Percentiles rank a stretch among this genome's conserved stretches.
Conservation (phyloP, 1,139 yeast genomes). For the Blastobotrys apis region DNA sequence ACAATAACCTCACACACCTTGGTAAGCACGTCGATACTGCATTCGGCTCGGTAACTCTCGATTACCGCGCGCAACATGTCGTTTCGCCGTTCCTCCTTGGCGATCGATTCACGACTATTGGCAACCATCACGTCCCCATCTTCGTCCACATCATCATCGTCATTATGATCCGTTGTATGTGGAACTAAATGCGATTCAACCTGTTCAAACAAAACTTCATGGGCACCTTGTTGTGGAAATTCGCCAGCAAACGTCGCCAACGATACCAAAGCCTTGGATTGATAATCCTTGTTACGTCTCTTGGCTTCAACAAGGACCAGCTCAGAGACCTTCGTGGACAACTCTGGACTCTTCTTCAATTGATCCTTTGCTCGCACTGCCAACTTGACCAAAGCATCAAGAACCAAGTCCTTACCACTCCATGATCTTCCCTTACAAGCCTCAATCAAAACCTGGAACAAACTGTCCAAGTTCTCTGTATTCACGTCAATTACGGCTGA, state of each 20-base stretch:
- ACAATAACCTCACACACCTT: constrained; percentile 3
- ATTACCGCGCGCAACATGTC: constrained; percentile 30
- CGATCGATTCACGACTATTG: constrained; percentile 21
- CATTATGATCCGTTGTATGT: constrained; percentile 18
- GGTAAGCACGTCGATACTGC: constrained; percentile 4
- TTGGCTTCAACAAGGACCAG: constrained; percentile 49
- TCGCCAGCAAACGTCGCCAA: constrained; percentile 27
- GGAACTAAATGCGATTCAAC: constrained; percentile 29
- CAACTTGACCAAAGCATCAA: constrained; percentile 65
- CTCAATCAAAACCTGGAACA: constrained; percentile 54
- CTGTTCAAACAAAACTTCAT: constrained; percentile 34
- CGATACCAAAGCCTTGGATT: constrained; percentile 35
- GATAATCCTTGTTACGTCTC: constrained; percentile 65
- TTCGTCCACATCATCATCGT: constrained; percentile 29
- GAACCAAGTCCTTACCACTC: constrained; percentile 77
- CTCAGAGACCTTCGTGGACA: constrained; percentile 16
- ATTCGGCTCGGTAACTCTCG: constrained; percentile 22
- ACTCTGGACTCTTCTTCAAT: constrained; percentile 14
- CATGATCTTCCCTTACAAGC: constrained; percentile 79
- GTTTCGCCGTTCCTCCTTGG: constrained; percentile 40
- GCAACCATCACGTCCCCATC: constrained; percentile 25
- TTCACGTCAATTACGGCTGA: constrained; percentile 38
- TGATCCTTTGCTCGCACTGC: constrained; percentile 44
- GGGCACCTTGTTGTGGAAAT: constrained; percentile 35
- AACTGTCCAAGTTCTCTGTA: constrained; percentile 19